These are phyloP conservation scores for Pythium scleroteichum DNA, from an alignment of 352 stramenopile species.

Conservation along the genomic window DNA sequence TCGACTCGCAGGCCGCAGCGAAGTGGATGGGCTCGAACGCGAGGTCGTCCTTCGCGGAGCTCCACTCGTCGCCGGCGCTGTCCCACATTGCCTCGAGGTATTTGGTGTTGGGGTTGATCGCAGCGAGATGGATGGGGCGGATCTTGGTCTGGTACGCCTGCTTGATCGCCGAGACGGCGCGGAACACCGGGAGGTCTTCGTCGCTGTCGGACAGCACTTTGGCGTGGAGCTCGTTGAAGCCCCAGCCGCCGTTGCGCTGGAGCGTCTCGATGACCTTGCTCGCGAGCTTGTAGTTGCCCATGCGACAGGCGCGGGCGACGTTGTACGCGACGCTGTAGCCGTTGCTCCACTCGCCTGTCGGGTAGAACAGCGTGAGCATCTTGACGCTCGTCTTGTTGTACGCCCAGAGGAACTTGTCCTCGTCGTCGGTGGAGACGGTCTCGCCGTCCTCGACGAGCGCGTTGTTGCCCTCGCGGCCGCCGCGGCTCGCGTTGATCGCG, in stretches of 20 bases:
- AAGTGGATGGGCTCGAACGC: slow-evolving; percentile 73
- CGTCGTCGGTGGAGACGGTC: not conserved
- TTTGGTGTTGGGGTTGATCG: slow-evolving; percentile 73
- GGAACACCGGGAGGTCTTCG: slow-evolving; percentile 49
- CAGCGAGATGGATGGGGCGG: slow-evolving; percentile 68
- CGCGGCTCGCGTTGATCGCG: slow-evolving; percentile 79
- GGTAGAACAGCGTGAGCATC: slow-evolving; percentile 68
- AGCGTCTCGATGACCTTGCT: slow-evolving; percentile 58
- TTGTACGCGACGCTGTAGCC: slow-evolving; percentile 35
- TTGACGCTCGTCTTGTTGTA: slow-evolving; percentile 47
- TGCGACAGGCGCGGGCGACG: slow-evolving; percentile 36
- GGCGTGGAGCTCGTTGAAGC: slow-evolving; percentile 63
- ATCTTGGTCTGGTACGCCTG: slow-evolving; percentile 60
- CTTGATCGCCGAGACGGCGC: slow-evolving; percentile 67
- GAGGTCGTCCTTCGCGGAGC: slow-evolving; percentile 53
- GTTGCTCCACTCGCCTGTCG: slow-evolving; percentile 56
- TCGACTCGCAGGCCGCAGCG: slow-evolving; percentile 53
- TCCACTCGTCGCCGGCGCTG: slow-evolving; percentile 47
- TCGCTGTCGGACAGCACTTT: slow-evolving; percentile 51
- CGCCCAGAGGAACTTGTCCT: slow-evolving; percentile 43
- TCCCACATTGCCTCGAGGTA: slow-evolving; percentile 67
- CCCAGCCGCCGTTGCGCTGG: slow-evolving; percentile 50
- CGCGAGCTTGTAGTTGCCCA: slow-evolving; percentile 48
- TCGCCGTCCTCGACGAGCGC: slow-evolving; percentile 53
- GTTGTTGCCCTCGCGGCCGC: slow-evolving; percentile 79